Base-by-base conservation (phyloP, 2,329 filamentous ascomycete genomes). In the Venturia carpophila region DNA sequence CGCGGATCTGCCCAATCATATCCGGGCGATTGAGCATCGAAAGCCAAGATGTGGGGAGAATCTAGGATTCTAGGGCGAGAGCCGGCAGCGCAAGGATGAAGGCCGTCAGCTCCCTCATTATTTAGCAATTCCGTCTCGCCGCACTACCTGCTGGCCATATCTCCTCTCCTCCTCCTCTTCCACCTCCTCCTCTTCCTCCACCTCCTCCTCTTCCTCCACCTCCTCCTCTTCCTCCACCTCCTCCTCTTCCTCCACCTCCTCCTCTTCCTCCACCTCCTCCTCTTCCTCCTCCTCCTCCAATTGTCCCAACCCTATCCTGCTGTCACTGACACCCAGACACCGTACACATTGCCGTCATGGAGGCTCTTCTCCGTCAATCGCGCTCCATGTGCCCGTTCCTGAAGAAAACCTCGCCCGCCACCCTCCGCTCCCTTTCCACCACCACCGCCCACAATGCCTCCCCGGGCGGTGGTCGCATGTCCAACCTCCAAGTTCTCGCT, bases 321-420 rank as follows among this genome's bases (percentile, higher is more conserved):
- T 21, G 9, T 27, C 60, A 6, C n/a, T 19, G 17, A 27, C 30
- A n/a, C 37, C n/a, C 19, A 27, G 21, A 30, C 3, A 1, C 60
- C 43, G 6, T 24, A 61, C 30, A 37, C 13, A 43, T 34, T 13
- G 62, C 42, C 41, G 55, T 65, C 68, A 99, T 99, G 94, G 94
- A 99, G 83, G 85, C 90, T 73, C 87, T 97, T 72, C 87, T 97
- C 73, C 91, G 91, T 77, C 92, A 97, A 79, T 97, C 92, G 76
- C 92, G 92, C 83, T 87, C 90, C 75, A 89, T 99, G 87, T 99
- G 94, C 80, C 94, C 94, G 65, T 99, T 99, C 80, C 83, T 99
- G 78, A 93, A 92, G 83, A 91, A 92, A 79, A 93, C 94, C 43
- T 93, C 92, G 45, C 91, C 93, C 70, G 89, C 92, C 71, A 92